These are phyloP conservation scores for Glutinoglossum americanum DNA, from an alignment of 495 filamentous ascomycete genomes.

Conservation along the genomic window DNA sequence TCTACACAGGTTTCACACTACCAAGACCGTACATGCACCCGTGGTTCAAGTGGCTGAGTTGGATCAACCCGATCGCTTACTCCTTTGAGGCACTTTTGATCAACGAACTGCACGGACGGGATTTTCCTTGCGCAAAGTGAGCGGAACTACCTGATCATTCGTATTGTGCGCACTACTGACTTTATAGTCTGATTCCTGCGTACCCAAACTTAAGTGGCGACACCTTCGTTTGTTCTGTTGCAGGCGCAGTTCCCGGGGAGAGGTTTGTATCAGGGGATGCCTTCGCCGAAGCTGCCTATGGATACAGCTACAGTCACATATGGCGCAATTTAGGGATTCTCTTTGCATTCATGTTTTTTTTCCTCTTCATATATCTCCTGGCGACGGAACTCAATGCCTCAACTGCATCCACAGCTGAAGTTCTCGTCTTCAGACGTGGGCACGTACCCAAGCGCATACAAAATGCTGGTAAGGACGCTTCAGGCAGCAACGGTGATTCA, in stretches of 20 bases:
- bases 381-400: constrained; percentile 38
- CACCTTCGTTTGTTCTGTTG: constrained; percentile 27
- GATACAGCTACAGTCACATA: constrained; percentile 32
- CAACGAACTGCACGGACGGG: constrained; percentile 36
- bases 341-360: constrained; percentile 32
- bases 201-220: constrained; percentile 23
- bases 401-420: constrained; percentile 55
- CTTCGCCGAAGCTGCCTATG: constrained; percentile 31
- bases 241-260: constrained; percentile 29
- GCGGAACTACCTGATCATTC: constrained; percentile 1
- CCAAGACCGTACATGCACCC: constrained; percentile 52
- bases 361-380: constrained; percentile 38
- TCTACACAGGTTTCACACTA: constrained; percentile 70
- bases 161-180: background rate
- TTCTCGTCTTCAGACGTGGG: constrained; percentile 46
- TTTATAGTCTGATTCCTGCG: constrained; percentile 21
- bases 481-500: background rate
- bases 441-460: constrained; percentile 24
- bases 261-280: constrained; percentile 27
- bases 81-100: constrained; percentile 30
- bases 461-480: background rate
- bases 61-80: constrained; percentile 58
- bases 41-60: constrained; percentile 62
- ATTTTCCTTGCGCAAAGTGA: constrained; percentile 23
- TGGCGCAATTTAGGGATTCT: constrained; percentile 45